phyloP scores from a whole-genome alignment of 371 early-diverging fungal genomes.

The Mortierella sp. region DNA sequence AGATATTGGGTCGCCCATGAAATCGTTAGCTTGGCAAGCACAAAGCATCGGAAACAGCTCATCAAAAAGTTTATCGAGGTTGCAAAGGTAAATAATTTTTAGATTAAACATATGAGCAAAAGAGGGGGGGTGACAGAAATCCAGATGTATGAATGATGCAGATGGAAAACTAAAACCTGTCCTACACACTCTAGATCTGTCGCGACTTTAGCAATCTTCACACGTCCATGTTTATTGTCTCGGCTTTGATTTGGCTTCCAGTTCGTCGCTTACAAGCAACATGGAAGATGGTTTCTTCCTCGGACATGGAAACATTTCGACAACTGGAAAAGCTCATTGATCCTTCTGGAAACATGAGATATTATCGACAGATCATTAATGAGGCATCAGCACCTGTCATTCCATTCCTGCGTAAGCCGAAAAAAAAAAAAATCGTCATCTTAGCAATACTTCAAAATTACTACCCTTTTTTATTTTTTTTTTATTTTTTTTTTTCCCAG shows the following conservation, averaged over 20 bases:
- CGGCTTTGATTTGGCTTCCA: constrained; percentile 62
- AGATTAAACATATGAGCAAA: background rate
- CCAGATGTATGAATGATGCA: too few relatives aligned
- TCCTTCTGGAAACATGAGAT: constrained; percentile 62
- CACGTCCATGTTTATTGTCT: constrained; percentile 63
- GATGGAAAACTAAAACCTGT: background rate
- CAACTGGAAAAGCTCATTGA: constrained; percentile 62
- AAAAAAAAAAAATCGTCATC: background rate
- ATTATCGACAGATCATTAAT: constrained; percentile 58
- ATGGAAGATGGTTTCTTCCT: constrained; percentile 59
- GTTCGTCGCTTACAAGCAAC: constrained; percentile 62
- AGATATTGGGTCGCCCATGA: constrained; percentile 71
- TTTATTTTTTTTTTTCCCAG: background rate
- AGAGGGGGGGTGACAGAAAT: background rate
- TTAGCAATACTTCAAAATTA: background rate
- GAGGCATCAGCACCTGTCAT: constrained; percentile 54
- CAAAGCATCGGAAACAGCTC: constrained; percentile 58
- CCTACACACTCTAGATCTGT: constrained; percentile 42
- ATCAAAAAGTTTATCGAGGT: constrained; percentile 66
- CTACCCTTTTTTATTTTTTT: background rate
- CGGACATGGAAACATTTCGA: constrained; percentile 48
- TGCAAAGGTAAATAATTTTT: constrained; percentile 53
- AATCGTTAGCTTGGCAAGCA: constrained; percentile 57
- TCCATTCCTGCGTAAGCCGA: constrained; percentile 63
- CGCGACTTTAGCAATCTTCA: constrained; percentile 62